These are phyloP conservation scores for Xylaria digitata DNA, from an alignment of 2,329 filamentous ascomycete genomes.

Conservation along the genomic window DNA sequence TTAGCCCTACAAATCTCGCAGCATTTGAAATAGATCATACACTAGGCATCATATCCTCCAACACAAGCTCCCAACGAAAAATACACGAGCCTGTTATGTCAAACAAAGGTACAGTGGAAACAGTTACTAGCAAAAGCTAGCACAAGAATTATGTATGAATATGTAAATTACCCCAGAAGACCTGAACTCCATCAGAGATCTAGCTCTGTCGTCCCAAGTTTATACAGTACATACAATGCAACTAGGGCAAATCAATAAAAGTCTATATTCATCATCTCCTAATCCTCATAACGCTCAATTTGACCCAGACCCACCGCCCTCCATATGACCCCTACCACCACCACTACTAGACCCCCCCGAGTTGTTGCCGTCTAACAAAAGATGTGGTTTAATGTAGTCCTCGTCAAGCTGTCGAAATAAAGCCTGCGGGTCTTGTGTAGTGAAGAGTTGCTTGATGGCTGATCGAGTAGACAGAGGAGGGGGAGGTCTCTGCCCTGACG, in stretches of 20 bases:
- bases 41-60: no score
- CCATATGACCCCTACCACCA: constrained; percentile 46
- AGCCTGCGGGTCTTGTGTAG: constrained; percentile 86
- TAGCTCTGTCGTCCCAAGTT: constrained; percentile 27
- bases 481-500: constrained; percentile 49
- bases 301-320: constrained; percentile 44
- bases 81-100: neutral
- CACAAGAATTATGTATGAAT: neutral
- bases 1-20: neutral
- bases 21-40: no score
- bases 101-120: neutral
- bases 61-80: no score
- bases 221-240: constrained; percentile 31
- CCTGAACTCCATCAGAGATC: constrained; percentile 34
- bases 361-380: constrained; percentile 79
- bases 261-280: constrained; percentile 28
- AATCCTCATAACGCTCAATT: constrained; percentile 30
- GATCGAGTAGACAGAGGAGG: constrained; percentile 75
- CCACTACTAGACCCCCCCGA: constrained; percentile 39
- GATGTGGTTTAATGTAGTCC: constrained; percentile 91
- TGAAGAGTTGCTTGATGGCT: constrained; percentile 83
- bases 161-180: constrained; percentile 13
- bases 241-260: constrained; percentile 23
- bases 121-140: neutral
- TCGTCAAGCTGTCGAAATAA: constrained; percentile 95